phyloP scores from a whole-genome alignment of 2,329 filamentous ascomycete genomes.

The Trichocomaceae sp. region DNA sequence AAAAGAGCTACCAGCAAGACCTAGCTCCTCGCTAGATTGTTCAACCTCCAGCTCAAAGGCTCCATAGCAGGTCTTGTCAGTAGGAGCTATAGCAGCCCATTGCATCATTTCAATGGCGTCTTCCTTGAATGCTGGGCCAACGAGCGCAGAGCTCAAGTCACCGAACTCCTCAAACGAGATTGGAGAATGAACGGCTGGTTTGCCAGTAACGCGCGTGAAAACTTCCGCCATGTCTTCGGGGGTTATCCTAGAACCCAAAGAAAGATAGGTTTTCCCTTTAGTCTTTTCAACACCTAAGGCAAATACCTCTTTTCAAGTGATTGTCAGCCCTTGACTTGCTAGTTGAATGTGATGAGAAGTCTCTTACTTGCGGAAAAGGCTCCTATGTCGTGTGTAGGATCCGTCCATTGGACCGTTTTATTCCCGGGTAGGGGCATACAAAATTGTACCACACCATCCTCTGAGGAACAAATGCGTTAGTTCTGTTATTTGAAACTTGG shows the following conservation, averaged over 20 bases:
- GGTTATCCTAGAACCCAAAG: slow-evolving; percentile 8
- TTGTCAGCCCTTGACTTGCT: not conserved
- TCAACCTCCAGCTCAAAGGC: slow-evolving; percentile 13
- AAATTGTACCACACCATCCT: slow-evolving; percentile 16
- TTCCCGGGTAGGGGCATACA: slow-evolving; percentile 11
- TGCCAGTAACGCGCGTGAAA: slow-evolving; percentile 12
- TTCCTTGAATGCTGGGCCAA: slow-evolving; percentile 14
- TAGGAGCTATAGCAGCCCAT: slow-evolving; percentile 16
- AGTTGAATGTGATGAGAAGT: not conserved
- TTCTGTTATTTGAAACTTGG: not conserved
- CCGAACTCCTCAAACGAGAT: slow-evolving; percentile 16
- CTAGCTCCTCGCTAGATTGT: slow-evolving; percentile 14
- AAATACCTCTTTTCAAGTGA: slow-evolving; percentile 12
- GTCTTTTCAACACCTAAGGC: slow-evolving; percentile 12
- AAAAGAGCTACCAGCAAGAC: slow-evolving; percentile 16
- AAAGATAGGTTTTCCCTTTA: slow-evolving; percentile 14
- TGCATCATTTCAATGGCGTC: slow-evolving; percentile 20
- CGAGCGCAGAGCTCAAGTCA: slow-evolving; percentile 1
- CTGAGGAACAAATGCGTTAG: slow-evolving; percentile 4
- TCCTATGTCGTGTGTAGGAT: slow-evolving; percentile 18
- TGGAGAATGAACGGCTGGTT: slow-evolving; percentile 11
- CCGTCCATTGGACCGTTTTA: slow-evolving; percentile 16
- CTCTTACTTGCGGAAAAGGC: slow-evolving; percentile 16
- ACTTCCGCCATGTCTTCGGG: slow-evolving; percentile 10
- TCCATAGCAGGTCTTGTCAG: slow-evolving; percentile 18